phyloP scores from a whole-genome alignment of 495 filamentous ascomycete species.

The Opeltia flavorubescens region DNA sequence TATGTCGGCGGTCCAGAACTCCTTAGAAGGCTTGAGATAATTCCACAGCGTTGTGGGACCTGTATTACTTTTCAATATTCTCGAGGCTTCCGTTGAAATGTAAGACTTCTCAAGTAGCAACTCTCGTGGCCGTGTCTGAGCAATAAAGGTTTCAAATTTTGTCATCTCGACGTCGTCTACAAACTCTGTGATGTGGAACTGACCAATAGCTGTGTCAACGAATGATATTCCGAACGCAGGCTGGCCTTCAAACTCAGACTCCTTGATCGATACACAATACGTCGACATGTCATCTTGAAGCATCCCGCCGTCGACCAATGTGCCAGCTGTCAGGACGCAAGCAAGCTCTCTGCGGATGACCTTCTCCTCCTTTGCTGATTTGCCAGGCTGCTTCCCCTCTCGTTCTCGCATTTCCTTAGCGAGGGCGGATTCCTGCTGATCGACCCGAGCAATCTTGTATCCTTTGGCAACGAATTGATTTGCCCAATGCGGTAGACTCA shows the following conservation, averaged over 20 bases:
- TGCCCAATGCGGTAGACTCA: slow-evolving; percentile 80
- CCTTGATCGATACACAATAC: slow-evolving; percentile 93
- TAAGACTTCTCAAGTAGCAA: slow-evolving; percentile 78
- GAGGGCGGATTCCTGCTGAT: slow-evolving; percentile 88
- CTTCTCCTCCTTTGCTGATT: slow-evolving; percentile 44
- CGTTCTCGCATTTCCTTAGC: slow-evolving; percentile 97
- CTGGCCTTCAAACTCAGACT: slow-evolving; percentile 56
- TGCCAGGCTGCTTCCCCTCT: slow-evolving; percentile 35
- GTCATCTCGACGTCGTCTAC: slow-evolving; percentile 87
- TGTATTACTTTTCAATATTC: slow-evolving; percentile 96
- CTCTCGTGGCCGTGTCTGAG: slow-evolving; percentile 83
- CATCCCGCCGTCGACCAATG: slow-evolving; percentile 90
- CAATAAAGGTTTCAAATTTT: slow-evolving; percentile 95
- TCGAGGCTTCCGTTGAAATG: slow-evolving; percentile 67
- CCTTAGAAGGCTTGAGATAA: slow-evolving; percentile 68
- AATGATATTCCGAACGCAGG: slow-evolving; percentile 87
- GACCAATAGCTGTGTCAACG: slow-evolving; percentile 90
- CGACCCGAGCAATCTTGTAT: slow-evolving; percentile 90
- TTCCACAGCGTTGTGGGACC: slow-evolving; percentile 92
- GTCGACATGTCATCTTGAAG: slow-evolving; percentile 96
- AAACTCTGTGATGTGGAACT: slow-evolving; percentile 87
- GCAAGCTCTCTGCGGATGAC: slow-evolving; percentile 84
- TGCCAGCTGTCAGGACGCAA: slow-evolving; percentile 81
- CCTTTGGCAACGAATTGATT: slow-evolving; percentile 91
- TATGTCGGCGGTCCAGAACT: slow-evolving; percentile 84